phyloP scores from a whole-genome alignment of 352 stramenopile genomes.

The Phytophthora litchii region DNA sequence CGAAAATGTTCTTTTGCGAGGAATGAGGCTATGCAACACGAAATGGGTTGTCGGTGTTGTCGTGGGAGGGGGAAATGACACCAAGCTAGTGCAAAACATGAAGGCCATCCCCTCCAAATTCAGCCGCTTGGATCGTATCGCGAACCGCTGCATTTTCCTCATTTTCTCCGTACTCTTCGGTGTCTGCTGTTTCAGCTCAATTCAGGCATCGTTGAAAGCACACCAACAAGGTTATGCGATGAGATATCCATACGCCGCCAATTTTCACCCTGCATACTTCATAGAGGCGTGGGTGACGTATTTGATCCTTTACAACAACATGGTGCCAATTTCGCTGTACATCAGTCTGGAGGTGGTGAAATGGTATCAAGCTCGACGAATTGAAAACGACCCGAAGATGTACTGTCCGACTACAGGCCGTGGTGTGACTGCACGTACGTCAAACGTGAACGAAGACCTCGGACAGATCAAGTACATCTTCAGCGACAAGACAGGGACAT shows the following conservation, averaged over 20 bases:
- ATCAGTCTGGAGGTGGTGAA: constrained; percentile 97
- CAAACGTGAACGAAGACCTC: constrained; percentile 95
- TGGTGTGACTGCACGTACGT: constrained; percentile 89
- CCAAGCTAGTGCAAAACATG: constrained; percentile 87
- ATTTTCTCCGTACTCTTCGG: constrained; percentile 81
- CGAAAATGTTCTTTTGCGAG: constrained; percentile 79
- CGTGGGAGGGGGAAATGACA: constrained; percentile 79
- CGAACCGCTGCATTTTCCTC: constrained; percentile 85
- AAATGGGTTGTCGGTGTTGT: constrained; percentile 83
- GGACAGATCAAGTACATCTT: constrained; percentile 99
- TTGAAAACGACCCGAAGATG: constrained; percentile 88
- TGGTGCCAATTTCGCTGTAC: constrained; percentile 98
- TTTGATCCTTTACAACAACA: constrained; percentile 90
- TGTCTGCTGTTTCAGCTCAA: constrained; percentile 70
- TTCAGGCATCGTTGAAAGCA: constrained; percentile 55
- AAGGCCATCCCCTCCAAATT: constrained; percentile 89
- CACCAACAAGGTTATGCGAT: constrained; percentile 28
- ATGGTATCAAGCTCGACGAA: constrained; percentile 93
- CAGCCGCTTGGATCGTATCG: constrained; percentile 75
- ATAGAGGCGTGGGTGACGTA: constrained; percentile 78
- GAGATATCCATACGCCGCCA: constrained; percentile 38
- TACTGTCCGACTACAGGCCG: constrained; percentile 51
- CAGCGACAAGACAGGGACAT: constrained; percentile 99
- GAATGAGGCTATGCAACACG: constrained; percentile 87
- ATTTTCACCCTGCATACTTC: constrained; percentile 47